Evolutionary conservation across 768 basidiomycete species (phyloP).

Genomic region (Pulveroboletus frians): DNA sequence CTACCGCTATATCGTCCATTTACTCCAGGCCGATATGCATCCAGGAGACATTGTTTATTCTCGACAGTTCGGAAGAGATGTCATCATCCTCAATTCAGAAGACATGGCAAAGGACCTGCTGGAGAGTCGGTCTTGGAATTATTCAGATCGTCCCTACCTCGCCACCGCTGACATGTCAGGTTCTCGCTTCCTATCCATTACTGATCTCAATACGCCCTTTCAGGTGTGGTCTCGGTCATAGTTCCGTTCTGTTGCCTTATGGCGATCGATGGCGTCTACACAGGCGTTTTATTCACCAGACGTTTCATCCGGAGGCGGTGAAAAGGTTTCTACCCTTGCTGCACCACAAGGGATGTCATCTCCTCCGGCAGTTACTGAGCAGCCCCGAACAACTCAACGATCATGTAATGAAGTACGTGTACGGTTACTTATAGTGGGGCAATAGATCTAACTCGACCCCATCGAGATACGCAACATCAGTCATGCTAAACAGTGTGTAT

Average conservation of each 20-base stretch:
- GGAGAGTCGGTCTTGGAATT: constrained; percentile 6
- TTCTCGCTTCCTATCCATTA: neutral
- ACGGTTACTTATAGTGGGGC: neutral
- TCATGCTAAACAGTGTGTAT: constrained; percentile 14
- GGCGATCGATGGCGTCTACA: constrained; percentile 23
- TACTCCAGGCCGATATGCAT: neutral
- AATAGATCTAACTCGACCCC: neutral
- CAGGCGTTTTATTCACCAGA: constrained; percentile 18
- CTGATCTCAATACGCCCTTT: neutral
- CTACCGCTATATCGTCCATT: neutral
- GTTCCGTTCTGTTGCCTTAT: constrained; percentile 16
- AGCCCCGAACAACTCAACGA: constrained; percentile 28
- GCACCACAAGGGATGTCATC: constrained; percentile 24
- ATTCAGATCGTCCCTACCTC: constrained; percentile 9
- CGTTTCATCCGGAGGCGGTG: constrained; percentile 7
- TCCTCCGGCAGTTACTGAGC: constrained; percentile 31
- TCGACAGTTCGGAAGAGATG: constrained; percentile 2
- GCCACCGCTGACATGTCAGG: constrained; percentile 1
- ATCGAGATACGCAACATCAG: constrained; percentile 9
- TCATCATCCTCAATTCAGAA: constrained; percentile 12
- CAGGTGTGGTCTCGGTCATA: constrained; percentile 16
- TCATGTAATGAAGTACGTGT: constrained; percentile 30
- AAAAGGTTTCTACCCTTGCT: constrained; percentile 25
- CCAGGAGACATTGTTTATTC: constrained; percentile 6
- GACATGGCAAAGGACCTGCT: constrained; percentile 4